phyloP scores from a whole-genome alignment of 2,329 filamentous ascomycete genomes.

The Curvularia lunata region DNA sequence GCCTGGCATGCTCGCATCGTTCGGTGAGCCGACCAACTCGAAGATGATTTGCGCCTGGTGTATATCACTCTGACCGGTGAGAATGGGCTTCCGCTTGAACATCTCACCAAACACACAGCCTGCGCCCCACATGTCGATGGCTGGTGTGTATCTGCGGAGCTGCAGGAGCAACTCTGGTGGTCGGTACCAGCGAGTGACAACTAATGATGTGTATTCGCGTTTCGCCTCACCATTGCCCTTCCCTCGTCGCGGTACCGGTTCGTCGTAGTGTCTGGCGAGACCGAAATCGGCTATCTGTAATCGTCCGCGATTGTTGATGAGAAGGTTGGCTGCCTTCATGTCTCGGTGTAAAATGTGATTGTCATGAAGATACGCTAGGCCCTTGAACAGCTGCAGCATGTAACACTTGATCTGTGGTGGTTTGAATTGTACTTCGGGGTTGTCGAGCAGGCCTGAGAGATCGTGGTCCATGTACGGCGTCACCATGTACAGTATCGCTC shows the following conservation, averaged over 20 bases:
- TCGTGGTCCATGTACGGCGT: constrained; percentile 99
- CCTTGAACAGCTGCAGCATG: constrained; percentile 89
- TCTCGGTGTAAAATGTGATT: constrained; percentile 87
- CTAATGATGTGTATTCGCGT: constrained; percentile 93
- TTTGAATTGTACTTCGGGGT: constrained; percentile 85
- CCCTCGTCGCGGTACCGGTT: constrained; percentile 76
- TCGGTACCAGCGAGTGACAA: constrained; percentile 96
- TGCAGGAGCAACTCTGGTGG: constrained; percentile 91
- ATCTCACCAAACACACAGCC: constrained; percentile 99
- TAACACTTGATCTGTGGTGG: constrained; percentile 98
- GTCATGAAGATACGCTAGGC: constrained; percentile 87
- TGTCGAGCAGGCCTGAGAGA: constrained; percentile 94
- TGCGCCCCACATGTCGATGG: constrained; percentile 98
- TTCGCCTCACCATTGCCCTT: constrained; percentile 82
- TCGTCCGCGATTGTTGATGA: constrained; percentile 93
- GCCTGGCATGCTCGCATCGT: constrained; percentile 88
- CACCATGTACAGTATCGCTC: constrained; percentile 96
- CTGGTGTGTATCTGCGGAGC: constrained; percentile 90
- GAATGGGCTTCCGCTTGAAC: constrained; percentile 90
- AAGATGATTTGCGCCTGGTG: constrained; percentile 95
- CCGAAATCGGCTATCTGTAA: constrained; percentile 98
- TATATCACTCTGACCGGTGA: constrained; percentile 85
- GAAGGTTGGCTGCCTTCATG: constrained; percentile 97
- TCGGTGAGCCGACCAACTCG: constrained; percentile 87
- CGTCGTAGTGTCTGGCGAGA: constrained; percentile 90